Conservation (phyloP, 805 yeast genomes). For the Saturnispora sekii region DNA sequence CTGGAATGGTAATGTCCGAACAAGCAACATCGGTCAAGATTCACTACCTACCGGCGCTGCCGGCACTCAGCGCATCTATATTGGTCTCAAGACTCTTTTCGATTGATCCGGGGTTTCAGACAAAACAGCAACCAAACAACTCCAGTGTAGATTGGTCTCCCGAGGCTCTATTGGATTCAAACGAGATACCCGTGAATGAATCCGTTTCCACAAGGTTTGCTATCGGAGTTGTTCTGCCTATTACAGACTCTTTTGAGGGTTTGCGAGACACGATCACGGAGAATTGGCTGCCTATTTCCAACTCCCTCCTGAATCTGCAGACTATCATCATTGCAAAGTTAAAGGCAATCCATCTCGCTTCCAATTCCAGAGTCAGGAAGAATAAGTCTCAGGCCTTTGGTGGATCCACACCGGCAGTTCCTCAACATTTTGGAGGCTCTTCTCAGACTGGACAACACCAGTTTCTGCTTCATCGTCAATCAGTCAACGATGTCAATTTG, state of each 20-base stretch:
- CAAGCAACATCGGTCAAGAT: constrained; percentile 35
- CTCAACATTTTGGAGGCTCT: constrained; percentile 2
- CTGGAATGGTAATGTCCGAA: constrained; percentile 42
- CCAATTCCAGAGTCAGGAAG: constrained; percentile 7
- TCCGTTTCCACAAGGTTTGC: constrained; percentile 30
- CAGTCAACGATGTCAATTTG: constrained; percentile 7
- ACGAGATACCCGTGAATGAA: constrained; percentile 17
- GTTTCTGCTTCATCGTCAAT: background rate
- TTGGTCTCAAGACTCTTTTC: constrained; percentile 38
- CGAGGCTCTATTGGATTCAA: constrained; percentile 29
- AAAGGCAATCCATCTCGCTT: constrained; percentile 11
- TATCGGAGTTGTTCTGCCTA: constrained; percentile 40
- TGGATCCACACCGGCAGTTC: background rate
- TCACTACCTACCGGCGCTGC: constrained; percentile 36
- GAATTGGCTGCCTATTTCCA: constrained; percentile 41
- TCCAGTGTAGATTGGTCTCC: constrained; percentile 32
- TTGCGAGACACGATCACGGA: constrained; percentile 35
- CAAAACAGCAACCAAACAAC: constrained; percentile 6
- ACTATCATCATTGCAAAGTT: constrained; percentile 31
- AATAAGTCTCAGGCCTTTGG: constrained; percentile 4
- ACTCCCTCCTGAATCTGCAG: constrained; percentile 32
- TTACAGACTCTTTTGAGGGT: constrained; percentile 20
- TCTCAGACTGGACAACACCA: constrained; percentile 1
- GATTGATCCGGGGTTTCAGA: constrained; percentile 18
- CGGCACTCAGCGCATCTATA: constrained; percentile 29